phyloP scores from a whole-genome alignment of 2,329 filamentous ascomycete genomes.

The Apiospora sp. region DNA sequence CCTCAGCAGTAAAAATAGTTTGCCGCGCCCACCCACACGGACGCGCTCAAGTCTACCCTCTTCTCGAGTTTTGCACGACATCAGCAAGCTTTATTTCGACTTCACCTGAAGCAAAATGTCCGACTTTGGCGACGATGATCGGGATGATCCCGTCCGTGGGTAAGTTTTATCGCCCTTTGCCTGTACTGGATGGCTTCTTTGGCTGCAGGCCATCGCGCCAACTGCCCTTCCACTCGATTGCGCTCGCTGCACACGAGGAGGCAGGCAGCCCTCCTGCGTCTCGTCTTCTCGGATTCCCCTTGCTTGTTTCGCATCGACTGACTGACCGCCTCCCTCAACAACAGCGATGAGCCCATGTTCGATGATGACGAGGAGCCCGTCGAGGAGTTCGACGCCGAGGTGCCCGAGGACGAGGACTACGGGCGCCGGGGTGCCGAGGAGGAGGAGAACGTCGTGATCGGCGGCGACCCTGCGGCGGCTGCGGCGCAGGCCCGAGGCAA shows the following conservation, averaged over 20 bases:
- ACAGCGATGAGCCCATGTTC: constrained; percentile 73
- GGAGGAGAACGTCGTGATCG: constrained; percentile 65
- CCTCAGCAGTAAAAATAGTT: neutral
- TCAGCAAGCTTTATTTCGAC: neutral
- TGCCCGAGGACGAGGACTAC: constrained; percentile 58
- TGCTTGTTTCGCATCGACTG: constrained; percentile 41
- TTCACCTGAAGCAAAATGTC: constrained; percentile 61
- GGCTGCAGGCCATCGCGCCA: neutral
- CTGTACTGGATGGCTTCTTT: neutral
- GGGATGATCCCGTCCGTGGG: constrained; percentile 57
- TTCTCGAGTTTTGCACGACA: constrained; percentile 6
- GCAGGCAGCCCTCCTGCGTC: neutral
- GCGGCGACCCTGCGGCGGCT: constrained; percentile 68
- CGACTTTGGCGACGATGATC: constrained; percentile 73
- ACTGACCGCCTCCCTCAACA: constrained; percentile 46
- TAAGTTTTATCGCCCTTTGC: constrained; percentile 47
- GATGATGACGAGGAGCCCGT: constrained; percentile 73
- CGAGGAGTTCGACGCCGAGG: constrained; percentile 64
- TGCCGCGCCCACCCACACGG: constrained; percentile 5
- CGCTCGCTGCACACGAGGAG: neutral
- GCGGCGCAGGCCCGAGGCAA: constrained; percentile 57
- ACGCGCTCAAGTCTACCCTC: constrained; percentile 4
- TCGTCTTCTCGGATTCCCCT: neutral
- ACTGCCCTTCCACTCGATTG: neutral
- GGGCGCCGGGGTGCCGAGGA: constrained; percentile 63